Evolutionary conservation across 2,329 filamentous ascomycete species (phyloP), one percentile per base, ranked within the genome.

Genomic region (Alternaria sp.): DNA sequence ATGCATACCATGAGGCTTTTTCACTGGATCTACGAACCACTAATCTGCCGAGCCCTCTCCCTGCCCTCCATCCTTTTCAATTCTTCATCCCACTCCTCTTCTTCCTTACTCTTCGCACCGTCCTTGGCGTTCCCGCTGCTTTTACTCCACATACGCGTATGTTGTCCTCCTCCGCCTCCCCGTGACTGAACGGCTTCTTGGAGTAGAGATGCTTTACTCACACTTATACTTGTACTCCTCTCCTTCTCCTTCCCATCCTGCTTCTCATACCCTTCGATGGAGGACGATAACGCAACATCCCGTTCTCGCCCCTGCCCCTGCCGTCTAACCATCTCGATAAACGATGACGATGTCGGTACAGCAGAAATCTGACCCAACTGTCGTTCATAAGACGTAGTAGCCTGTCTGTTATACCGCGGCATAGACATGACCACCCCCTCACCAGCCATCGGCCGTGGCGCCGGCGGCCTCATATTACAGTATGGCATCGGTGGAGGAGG

Each of bases 61-160:
- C 41, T 46, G 9, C 23, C 47, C 18, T 69, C 66, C 69, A 70
- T 67, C 6, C 47, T 9, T 25, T 45, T 44, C 25, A 69, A 26
- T 12, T 70, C 66, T 6, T 28, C 15, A 37, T 54, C 43, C 67
- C 65, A 68, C 14, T 62, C 58, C 2, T 70, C 47, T 14, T 60
- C 49, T 2, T 65, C 51, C 11, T 58, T 55, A 5, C 46, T 20
- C 47, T 18, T 46, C 53, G 2, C 12, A 9, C 23, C 10, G 25
- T 26, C 25, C 25, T 26, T 26, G 3, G 25, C 25, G 2, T 33
- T 1, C 3, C 15, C n/a, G 23, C n/a, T 14, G 1, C 30, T 18
- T 23, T 21, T 25, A 51, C 28, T 37, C 28, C 3, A 5, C 49
- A 20, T 23, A 6, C 2, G 20, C 2, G 21, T 23, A 2, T 46